Percentiles rank a stretch among this genome's conserved stretches.
These are phyloP conservation scores for Cordyceps sp. DNA, from an alignment of 2,329 filamentous ascomycete genomes.

Conservation along the genomic window DNA sequence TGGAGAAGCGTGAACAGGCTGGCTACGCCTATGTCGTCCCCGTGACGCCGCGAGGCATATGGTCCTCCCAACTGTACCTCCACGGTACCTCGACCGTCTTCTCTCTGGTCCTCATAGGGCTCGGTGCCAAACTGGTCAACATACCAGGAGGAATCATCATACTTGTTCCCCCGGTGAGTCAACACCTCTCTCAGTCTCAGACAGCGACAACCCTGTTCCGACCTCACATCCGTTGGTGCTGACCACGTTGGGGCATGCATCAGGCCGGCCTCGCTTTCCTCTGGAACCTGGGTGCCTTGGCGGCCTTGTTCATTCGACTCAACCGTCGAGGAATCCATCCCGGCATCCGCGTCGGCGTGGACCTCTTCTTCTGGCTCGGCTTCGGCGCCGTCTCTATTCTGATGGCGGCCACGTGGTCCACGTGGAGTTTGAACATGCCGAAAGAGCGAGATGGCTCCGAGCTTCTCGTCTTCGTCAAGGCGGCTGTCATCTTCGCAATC, in stretches of 20 bases:
- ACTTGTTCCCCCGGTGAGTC: background rate
- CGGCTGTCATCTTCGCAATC: background rate
- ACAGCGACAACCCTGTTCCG: too few relatives aligned
- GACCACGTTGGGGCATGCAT: background rate
- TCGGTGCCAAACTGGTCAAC: background rate
- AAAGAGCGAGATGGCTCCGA: background rate
- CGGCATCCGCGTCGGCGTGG: slow-evolving; percentile 1
- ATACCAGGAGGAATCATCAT: slow-evolving; percentile 1
- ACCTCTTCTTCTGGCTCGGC: slow-evolving; percentile 2
- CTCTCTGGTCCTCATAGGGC: background rate
- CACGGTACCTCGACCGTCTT: background rate
- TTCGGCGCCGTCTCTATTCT: slow-evolving; percentile 1
- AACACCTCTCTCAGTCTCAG: background rate
- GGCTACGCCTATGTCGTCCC: background rate
- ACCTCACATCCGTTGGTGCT: too few relatives aligned
- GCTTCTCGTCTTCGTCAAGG: background rate
- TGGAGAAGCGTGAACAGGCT: too few relatives aligned
- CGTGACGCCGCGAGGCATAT: background rate
- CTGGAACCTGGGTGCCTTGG: background rate
- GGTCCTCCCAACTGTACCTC: background rate
- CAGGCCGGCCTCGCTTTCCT: background rate
- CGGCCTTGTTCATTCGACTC: background rate
- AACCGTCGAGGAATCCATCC: background rate
- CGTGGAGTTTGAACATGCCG: background rate
- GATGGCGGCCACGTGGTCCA: slow-evolving; percentile 1